Percentiles rank a stretch among this genome's conserved stretches.
These are phyloP conservation scores for Leucocoprinus birnbaumii DNA, from an alignment of 768 basidiomycete genomes.

Conservation along the genomic window DNA sequence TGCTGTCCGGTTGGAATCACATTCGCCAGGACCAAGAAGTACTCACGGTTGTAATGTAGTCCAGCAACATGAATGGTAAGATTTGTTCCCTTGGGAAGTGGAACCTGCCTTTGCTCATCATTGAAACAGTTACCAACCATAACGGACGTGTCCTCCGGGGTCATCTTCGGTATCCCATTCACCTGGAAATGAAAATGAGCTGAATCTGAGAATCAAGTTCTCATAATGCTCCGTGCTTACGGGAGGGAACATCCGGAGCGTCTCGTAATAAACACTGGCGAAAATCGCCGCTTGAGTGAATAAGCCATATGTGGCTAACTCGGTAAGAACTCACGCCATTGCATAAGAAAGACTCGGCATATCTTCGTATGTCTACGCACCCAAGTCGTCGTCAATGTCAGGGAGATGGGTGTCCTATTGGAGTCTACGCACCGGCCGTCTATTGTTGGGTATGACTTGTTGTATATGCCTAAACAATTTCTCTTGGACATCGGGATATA, in stretches of 20 bases:
- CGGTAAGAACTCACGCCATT: conserved; percentile 34
- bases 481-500: conserved; percentile 34
- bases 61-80: conserved; percentile 24
- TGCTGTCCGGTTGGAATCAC: neutral
- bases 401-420: too few species aligned
- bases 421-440: conserved; percentile 23
- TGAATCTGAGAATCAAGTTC: neutral
- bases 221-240: too few species aligned
- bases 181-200: conserved; percentile 24
- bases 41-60: conserved; percentile 8
- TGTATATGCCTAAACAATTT: conserved; percentile 32
- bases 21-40: neutral
- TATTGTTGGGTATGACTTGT: conserved; percentile 26
- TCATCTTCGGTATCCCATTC: conserved; percentile 38
- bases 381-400: too few species aligned
- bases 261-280: conserved; percentile 46
- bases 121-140: conserved; percentile 25
- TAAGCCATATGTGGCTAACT: neutral
- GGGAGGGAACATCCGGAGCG: conserved; percentile 44
- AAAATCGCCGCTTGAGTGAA: neutral
- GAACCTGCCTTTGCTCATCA: conserved; percentile 36
- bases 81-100: conserved; percentile 39
- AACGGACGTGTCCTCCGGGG: conserved; percentile 44
- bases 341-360: conserved; percentile 35
- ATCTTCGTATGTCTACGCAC: conserved; percentile 37